A percentile compares a stretch with the other conserved stretches of the same genome.
These are phyloP conservation scores for Marasmius fiardii DNA, from an alignment of 1,284 basidiomycete species.

Conservation along the genomic window DNA sequence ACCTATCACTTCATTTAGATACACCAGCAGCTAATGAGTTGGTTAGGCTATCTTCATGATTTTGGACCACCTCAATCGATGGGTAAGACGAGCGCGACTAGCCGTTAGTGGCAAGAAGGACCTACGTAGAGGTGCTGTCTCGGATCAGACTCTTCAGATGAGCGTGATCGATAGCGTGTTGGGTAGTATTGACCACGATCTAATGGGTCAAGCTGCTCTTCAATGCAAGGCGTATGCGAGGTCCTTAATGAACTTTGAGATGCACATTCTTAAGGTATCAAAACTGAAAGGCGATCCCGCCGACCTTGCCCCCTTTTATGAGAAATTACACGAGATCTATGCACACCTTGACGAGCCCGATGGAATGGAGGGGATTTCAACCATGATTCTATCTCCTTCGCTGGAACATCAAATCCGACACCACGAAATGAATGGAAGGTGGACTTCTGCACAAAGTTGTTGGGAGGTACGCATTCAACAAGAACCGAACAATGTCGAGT, in stretches of 20 bases:
- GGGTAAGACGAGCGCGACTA: slow-evolving; percentile 73
- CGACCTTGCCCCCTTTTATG: slow-evolving; percentile 80
- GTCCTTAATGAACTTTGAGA: slow-evolving; percentile 94
- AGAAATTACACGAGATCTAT: slow-evolving; percentile 94
- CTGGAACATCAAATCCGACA: slow-evolving; percentile 97
- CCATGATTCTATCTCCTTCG: slow-evolving; percentile 85
- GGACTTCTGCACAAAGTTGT: slow-evolving; percentile 99
- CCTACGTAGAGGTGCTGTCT: slow-evolving; percentile 36
- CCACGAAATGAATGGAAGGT: slow-evolving; percentile 95
- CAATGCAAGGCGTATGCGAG: slow-evolving; percentile 94
- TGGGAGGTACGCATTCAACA: slow-evolving; percentile 98
- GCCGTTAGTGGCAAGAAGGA: slow-evolving; percentile 47
- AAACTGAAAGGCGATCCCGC: slow-evolving; percentile 44
- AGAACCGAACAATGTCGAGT: slow-evolving; percentile 83
- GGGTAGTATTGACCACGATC: slow-evolving; percentile 80
- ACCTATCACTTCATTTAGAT: not conserved
- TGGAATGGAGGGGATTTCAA: slow-evolving; percentile 98
- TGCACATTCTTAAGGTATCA: slow-evolving; percentile 53
- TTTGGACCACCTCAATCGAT: slow-evolving; percentile 93
- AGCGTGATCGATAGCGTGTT: slow-evolving; percentile 76
- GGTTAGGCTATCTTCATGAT: slow-evolving; percentile 88
- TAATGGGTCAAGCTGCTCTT: slow-evolving; percentile 93
- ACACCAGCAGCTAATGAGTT: not conserved
- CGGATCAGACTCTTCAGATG: slow-evolving; percentile 54
- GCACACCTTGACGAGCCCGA: slow-evolving; percentile 96